These are phyloP conservation scores for Alternaria gansuensis DNA, from an alignment of 2,329 filamentous ascomycete genomes.

Conservation along the genomic window DNA sequence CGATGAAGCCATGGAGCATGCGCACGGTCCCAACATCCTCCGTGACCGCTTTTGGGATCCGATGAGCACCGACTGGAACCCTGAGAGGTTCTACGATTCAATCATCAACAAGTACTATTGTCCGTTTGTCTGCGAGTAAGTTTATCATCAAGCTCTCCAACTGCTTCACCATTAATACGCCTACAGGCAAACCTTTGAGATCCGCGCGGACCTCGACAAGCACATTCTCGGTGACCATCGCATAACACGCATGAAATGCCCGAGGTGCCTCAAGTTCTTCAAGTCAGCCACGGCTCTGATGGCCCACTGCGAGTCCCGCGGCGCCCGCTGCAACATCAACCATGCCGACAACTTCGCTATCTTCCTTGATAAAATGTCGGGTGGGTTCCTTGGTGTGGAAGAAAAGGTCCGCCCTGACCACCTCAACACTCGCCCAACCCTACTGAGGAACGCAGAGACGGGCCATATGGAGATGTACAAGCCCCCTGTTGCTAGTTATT, in stretches of 20 bases:
- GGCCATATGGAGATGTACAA: slow-evolving; percentile 36
- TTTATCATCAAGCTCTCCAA: background rate
- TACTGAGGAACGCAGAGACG: slow-evolving; percentile 34
- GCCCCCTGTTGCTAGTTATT: slow-evolving; percentile 40
- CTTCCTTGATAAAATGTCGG: slow-evolving; percentile 54
- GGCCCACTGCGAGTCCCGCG: slow-evolving; percentile 52
- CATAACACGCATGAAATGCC: slow-evolving; percentile 50
- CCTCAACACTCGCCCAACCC: slow-evolving; percentile 33
- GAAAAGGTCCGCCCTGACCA: slow-evolving; percentile 47
- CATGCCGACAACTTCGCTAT: slow-evolving; percentile 47
- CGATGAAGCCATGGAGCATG: slow-evolving; percentile 38
- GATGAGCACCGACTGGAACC: slow-evolving; percentile 58
- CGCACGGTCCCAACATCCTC: slow-evolving; percentile 52
- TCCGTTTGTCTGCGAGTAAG: slow-evolving; percentile 64
- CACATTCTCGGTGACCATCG: slow-evolving; percentile 53
- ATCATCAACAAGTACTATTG: slow-evolving; percentile 62
- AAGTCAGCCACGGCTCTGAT: slow-evolving; percentile 51
- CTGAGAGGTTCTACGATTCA: slow-evolving; percentile 58
- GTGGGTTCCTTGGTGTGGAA: slow-evolving; percentile 53
- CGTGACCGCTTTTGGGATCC: slow-evolving; percentile 61
- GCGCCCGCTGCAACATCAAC: slow-evolving; percentile 47
- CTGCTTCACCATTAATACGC: slow-evolving; percentile 10
- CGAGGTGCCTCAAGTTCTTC: slow-evolving; percentile 55
- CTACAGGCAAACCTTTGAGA: slow-evolving; percentile 39
- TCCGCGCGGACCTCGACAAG: slow-evolving; percentile 40